phyloP scores from a whole-genome alignment of 2,329 filamentous ascomycete species.

The Exophiala sp. region DNA sequence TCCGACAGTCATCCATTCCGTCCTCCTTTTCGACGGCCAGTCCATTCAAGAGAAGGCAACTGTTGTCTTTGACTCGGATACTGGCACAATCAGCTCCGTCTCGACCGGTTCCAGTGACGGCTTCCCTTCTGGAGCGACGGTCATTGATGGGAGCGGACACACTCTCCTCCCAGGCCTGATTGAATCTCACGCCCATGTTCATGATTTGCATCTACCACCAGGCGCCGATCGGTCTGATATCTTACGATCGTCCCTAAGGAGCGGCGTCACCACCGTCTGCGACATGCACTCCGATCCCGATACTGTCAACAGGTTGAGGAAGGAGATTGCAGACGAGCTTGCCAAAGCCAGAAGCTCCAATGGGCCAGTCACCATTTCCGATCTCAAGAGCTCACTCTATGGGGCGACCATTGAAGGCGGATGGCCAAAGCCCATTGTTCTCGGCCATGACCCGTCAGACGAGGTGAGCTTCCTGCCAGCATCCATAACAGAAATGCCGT shows the following conservation, averaged over 20 bases:
- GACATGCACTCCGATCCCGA: constrained; percentile 28
- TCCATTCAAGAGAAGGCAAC: constrained; percentile 16
- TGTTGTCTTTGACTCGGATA: constrained; percentile 24
- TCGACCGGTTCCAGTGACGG: constrained; percentile 9
- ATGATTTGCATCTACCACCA: constrained; percentile 21
- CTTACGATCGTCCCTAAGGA: constrained; percentile 21
- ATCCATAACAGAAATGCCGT: neutral
- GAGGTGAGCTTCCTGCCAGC: constrained; percentile 13
- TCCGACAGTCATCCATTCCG: constrained; percentile 23
- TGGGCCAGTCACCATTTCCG: constrained; percentile 28
- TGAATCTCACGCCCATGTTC: constrained; percentile 26
- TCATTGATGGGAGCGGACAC: constrained; percentile 26
- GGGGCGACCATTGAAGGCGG: constrained; percentile 49
- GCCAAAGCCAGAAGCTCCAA: constrained; percentile 14
- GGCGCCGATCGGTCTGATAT: constrained; percentile 19
- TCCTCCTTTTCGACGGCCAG: constrained; percentile 26
- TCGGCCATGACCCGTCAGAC: constrained; percentile 30
- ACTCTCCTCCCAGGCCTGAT: constrained; percentile 28
- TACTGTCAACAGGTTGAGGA: constrained; percentile 16
- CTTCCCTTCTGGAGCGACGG: constrained; percentile 16
- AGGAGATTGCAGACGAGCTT: constrained; percentile 20
- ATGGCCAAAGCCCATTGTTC: constrained; percentile 42
- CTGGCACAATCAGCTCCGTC: constrained; percentile 25
- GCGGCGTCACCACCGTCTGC: constrained; percentile 28
- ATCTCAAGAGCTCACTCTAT: constrained; percentile 46